Evolutionary conservation across 192 early-diverging fungal species (phyloP).

Genomic region (Chytriomyces sp.): DNA sequence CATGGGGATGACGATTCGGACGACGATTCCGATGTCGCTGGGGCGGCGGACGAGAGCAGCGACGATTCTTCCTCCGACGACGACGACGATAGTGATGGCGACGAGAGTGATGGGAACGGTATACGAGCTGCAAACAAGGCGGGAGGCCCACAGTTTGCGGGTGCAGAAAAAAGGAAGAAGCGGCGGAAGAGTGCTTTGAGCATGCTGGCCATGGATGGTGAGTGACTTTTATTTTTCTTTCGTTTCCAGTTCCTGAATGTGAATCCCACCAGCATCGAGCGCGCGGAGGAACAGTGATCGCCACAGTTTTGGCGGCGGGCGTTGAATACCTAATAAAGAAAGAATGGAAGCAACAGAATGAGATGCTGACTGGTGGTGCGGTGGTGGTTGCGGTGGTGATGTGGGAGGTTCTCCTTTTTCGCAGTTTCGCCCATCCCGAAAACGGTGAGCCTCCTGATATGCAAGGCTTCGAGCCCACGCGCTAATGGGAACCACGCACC

Average conservation of each 20-base stretch:
- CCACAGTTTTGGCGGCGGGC: background rate
- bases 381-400: no score
- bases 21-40: background rate
- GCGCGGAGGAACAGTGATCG: slow-evolving; percentile 6
- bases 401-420: no score
- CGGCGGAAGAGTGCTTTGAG: background rate
- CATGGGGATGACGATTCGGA: background rate
- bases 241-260: background rate
- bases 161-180: slow-evolving; percentile 1
- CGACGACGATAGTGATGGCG: slow-evolving; percentile 2
- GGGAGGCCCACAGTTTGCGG: slow-evolving; percentile 21
- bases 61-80: background rate
- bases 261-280: background rate
- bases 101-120: background rate
- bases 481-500: no score
- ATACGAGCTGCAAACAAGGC: background rate
- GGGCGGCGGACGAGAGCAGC: background rate
- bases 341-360: background rate
- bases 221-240: background rate
- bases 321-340: background rate
- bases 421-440: no score
- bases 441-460: no score
- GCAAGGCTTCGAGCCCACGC: no score
- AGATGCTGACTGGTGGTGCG: no score
- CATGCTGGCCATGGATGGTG: slow-evolving; percentile 9